phyloP scores from a whole-genome alignment of 139 green algal genomes.

The Ettlia oleoabundans region DNA sequence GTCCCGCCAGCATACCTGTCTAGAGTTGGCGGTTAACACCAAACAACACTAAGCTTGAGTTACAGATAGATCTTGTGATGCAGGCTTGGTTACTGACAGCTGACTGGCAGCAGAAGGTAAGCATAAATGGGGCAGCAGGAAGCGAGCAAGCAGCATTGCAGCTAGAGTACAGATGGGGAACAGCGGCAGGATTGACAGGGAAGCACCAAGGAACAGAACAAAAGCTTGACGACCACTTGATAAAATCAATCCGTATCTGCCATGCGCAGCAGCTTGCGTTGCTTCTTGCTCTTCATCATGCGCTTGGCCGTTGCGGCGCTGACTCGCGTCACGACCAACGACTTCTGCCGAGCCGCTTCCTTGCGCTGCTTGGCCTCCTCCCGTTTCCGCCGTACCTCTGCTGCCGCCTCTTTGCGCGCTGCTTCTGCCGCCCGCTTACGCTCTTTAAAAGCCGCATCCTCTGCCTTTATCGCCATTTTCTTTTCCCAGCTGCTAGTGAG shows the following conservation, averaged over 20 bases:
- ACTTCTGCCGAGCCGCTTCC: conserved; percentile 53
- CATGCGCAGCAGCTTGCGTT: conserved; percentile 26
- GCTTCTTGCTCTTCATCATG: conserved; percentile 77
- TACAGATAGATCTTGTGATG: no score
- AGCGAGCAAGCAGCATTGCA: no score
- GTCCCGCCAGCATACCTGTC: no score
- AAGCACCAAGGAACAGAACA: not conserved
- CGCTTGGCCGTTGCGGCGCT: conserved; percentile 57
- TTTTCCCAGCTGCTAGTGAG: conserved; percentile 64
- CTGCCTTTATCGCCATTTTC: conserved; percentile 67
- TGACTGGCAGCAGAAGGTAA: no score
- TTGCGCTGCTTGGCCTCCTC: conserved; percentile 56
- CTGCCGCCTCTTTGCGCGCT: conserved; percentile 36
- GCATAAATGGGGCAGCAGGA: no score
- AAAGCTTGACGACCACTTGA: no score
- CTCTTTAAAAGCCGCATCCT: conserved; percentile 39
- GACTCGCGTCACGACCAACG: conserved; percentile 43
- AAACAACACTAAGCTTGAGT: no score
- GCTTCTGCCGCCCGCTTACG: conserved; percentile 44
- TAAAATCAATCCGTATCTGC: not conserved
- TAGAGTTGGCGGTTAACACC: no score
- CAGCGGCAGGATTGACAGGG: not conserved
- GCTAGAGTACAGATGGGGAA: no score
- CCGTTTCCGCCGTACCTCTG: conserved; percentile 38
- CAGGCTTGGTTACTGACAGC: no score